phyloP scores from a whole-genome alignment of 2,329 filamentous ascomycete genomes.

The Apiospora marii region DNA sequence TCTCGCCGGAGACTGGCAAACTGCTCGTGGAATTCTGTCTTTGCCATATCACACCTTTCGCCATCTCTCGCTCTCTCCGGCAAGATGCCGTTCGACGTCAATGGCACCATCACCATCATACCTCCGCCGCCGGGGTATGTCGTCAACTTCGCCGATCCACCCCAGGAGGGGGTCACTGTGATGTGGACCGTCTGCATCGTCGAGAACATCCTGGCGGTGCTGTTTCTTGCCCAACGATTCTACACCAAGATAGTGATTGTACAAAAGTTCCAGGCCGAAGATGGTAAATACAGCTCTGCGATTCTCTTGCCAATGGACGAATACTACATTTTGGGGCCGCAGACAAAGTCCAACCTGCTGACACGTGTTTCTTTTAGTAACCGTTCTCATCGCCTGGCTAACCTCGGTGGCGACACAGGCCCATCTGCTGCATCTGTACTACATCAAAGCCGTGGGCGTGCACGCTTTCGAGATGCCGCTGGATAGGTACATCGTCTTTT shows the following conservation, averaged over 20 bases:
- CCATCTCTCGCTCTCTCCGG: background rate
- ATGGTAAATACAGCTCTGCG: constrained; percentile 24
- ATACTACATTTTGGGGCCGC: too few species aligned
- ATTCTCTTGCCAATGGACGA: too few species aligned
- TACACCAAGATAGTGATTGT: constrained; percentile 30
- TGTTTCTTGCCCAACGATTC: constrained; percentile 29
- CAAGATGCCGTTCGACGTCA: constrained; percentile 11
- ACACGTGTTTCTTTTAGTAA: background rate
- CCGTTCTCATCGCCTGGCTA: constrained; percentile 23
- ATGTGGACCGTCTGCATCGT: constrained; percentile 28
- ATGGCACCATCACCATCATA: constrained; percentile 23
- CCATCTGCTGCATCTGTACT: constrained; percentile 24
- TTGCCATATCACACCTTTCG: background rate
- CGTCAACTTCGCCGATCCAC: constrained; percentile 29
- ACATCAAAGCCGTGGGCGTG: constrained; percentile 26
- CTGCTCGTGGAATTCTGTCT: background rate
- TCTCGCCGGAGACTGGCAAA: background rate
- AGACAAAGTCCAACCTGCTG: background rate
- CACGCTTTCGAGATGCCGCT: constrained; percentile 32
- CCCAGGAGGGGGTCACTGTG: constrained; percentile 21
- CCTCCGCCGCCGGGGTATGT: constrained; percentile 27
- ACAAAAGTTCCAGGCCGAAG: constrained; percentile 28
- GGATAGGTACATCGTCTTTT: constrained; percentile 28
- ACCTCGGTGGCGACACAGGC: constrained; percentile 24
- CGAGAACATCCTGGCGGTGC: constrained; percentile 27